Base-by-base conservation (phyloP, 2,329 filamentous ascomycete species). In the Aspergillus sp. region DNA sequence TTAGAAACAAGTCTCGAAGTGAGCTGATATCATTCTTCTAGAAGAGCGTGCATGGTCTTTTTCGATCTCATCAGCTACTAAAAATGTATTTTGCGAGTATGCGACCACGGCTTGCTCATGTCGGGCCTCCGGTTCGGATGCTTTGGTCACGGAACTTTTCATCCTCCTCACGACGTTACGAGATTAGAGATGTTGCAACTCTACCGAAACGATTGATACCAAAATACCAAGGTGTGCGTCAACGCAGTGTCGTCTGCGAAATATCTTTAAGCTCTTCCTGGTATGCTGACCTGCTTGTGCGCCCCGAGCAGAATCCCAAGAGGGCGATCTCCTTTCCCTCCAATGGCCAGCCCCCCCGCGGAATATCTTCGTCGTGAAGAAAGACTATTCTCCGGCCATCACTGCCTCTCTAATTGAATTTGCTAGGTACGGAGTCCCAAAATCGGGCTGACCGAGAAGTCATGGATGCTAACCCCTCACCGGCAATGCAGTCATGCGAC, bases 351-450 rank as follows among this genome's bases (percentile, higher is more conserved):
- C 82, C 15, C 87, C 88, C 38, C 88, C 87, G 2, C 84, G 86
- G 54, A 91, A 90, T 67, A 79, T 91, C 56, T 80, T 91, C 60
- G 76, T 91, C 58, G 84, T 90, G 49, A 88, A 88, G 73, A 91
- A 91, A 72, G 82, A 86, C 64, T 80, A 83, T 64, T 83, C 84
- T 2, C 78, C 81, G 2, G 75, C 77, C 27, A 83, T 87, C 54
- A 85, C 83, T 27, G 74, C 80, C 13, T 84, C 85, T 2, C 73
- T 88, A 39, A 70, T 86, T 61, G 84, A 87, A 68, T 87, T 87
- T 69, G 81, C 81, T 47, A 81, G 82, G 71, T 81, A 75, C 21
- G 67, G 38, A 8, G n/a, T 19, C 32, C n/a, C 27, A 8, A 17
- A 5, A 19, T 13, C 23, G 23, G 23, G 15, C 8, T 53, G 13